Conservation (phyloP, 179 eudicot genomes). For the Monotropa hypopitys region DNA sequence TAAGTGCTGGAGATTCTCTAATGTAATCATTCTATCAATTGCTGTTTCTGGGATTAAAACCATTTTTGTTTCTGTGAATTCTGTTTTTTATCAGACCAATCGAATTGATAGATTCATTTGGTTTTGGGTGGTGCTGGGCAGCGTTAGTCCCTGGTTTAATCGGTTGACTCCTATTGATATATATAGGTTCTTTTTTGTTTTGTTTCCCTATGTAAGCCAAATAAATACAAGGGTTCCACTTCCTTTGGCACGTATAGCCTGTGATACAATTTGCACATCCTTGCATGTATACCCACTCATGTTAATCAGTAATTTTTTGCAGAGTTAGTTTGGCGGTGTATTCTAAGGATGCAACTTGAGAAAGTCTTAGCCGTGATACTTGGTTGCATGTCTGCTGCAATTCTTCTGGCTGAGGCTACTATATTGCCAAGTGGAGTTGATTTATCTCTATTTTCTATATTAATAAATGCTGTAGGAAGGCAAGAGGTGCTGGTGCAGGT, state of each 20-base stretch:
- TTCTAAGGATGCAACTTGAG: conserved; percentile 58
- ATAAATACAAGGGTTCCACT: background rate
- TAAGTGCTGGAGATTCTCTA: too few relatives aligned
- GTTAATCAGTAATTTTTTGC: conserved; percentile 11
- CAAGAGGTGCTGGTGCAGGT: conserved; percentile 85
- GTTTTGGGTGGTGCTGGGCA: conserved; percentile 1
- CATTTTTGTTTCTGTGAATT: background rate
- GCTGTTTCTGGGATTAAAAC: background rate
- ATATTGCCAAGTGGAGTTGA: conserved; percentile 63
- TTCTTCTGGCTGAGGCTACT: conserved; percentile 95
- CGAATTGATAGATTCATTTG: background rate
- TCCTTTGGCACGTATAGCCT: background rate
- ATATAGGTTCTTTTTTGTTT: background rate
- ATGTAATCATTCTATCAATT: background rate
- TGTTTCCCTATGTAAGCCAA: background rate
- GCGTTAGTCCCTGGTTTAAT: background rate
- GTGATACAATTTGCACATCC: background rate
- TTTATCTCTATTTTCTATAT: conserved; percentile 76
- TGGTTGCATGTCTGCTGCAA: conserved; percentile 90
- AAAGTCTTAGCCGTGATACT: conserved; percentile 55
- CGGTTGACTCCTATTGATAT: background rate
- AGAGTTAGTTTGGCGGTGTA: conserved; percentile 84
- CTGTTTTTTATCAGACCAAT: background rate
- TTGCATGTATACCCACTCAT: background rate
- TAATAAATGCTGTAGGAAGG: conserved; percentile 58